Evolutionary conservation across 1,284 basidiomycete genomes (phyloP).

Genomic region (Cystobasidiaceae sp.): DNA sequence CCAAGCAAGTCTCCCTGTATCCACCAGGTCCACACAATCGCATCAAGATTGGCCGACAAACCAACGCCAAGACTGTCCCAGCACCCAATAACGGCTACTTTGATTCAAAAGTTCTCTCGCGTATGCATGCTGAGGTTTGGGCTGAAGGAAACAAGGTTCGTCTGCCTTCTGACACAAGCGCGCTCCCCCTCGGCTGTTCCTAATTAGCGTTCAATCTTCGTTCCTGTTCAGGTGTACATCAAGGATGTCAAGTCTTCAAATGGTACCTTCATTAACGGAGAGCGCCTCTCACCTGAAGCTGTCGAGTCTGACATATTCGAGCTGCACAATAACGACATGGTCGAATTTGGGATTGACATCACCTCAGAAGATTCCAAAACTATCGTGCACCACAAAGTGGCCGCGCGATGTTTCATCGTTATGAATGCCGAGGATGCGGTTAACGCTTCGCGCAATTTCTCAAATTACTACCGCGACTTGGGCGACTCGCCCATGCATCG

Average conservation of each 20-base stretch:
- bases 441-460: conserved; percentile 38
- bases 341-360: conserved; percentile 98
- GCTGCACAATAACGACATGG: conserved; percentile 88
- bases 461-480: conserved; percentile 38
- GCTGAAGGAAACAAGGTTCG: conserved; percentile 63
- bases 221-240: conserved; percentile 96
- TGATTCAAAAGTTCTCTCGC: conserved; percentile 90
- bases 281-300: conserved; percentile 82
- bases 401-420: conserved; percentile 84
- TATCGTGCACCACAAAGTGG: conserved; percentile 96
- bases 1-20: conserved; percentile 86
- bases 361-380: conserved; percentile 98
- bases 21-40: conserved; percentile 55
- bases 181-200: too few relatives aligned
- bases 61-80: conserved; percentile 91
- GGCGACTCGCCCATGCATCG: conserved; percentile 33
- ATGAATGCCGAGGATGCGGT: conserved; percentile 75
- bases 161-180: background rate
- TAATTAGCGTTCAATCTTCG: too few relatives aligned
- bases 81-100: conserved; percentile 95
- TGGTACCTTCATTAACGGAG: conserved; percentile 96
- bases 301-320: conserved; percentile 90
- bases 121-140: conserved; percentile 98
- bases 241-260: conserved; percentile 98
- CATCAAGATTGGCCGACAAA: conserved; percentile 95